Base-by-base conservation (phyloP, 768 basidiomycete genomes). In the Naganishia randhawae region DNA sequence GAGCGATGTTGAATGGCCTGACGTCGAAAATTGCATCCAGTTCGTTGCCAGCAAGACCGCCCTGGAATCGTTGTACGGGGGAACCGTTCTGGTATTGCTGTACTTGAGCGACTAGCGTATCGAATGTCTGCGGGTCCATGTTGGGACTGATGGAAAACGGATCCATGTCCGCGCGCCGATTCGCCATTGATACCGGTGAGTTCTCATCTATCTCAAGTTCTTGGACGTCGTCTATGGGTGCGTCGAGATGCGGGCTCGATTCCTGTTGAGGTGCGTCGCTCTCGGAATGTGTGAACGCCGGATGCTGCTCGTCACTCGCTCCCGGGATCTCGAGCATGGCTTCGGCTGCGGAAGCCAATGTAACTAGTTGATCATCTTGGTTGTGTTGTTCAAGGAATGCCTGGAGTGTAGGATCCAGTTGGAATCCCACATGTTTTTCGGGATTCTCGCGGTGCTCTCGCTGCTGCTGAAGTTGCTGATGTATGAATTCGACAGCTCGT, bases 1-100 rank as follows among this genome's bases (percentile, higher is more conserved):
- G 1, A 6, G 22, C 8, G 9, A 37, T 39, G 39, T 29, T 61
- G 57, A 25, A 41, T 22, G 57, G 14, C 6, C 27, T 13, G 16
- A 61, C 37, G 25, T 35, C 25, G 25, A 61, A 61, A 19, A 61
- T 61, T 16, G 57, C 57, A 39, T 61, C 57, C n/a, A 61, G 57
- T 29, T 33, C 55, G 32, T 13, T 29, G 11, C n/a, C 25, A n/a
- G 37, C 37, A 25, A 41, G 27, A 27, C n/a, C n/a, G n/a, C n/a
- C n/a, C n/a, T n/a, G n/a, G n/a, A n/a, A n/a, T n/a, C n/a, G n/a
- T n/a, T n/a, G n/a, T n/a, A n/a, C n/a, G n/a, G n/a, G n/a, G n/a
- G n/a, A n/a, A n/a, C n/a, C 57, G 27, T 61, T 61, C 39, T 61
- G 57, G 57, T 27, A 61, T 2, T 29, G 37, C 37, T 61, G 57